Base-by-base conservation (phyloP, 768 basidiomycete species). In the Suillus bovinus region DNA sequence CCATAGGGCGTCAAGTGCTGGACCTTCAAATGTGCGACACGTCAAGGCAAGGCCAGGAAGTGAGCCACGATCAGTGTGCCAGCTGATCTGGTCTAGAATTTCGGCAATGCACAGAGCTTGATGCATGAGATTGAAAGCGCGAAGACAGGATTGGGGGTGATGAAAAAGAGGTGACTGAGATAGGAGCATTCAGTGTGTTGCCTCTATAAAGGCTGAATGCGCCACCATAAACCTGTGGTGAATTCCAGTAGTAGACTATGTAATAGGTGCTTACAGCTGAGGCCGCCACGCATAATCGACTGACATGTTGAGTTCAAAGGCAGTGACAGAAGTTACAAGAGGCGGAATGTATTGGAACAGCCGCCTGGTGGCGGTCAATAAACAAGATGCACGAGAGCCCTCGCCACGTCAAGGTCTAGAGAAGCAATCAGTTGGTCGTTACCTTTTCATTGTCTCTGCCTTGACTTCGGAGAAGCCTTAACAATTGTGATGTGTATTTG, bases 1-100 rank as follows among this genome's bases (percentile, higher is more conserved):
- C 71, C 71, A 72, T 2, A 74, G 24, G 41, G 68, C 67, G 47
- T 72, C 70, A 4, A 72, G 58, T 39, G 72, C 71, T 38, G 67
- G 65, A 49, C 72, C 65, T 8, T 59, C 59, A 52, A 72, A 60
- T 3, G 64, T 64, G 47, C 50, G 67, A 58, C 71, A 72, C 27
- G 72, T 71, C 4, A 64, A 66, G 0, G 71, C 71, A 0, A 74
- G 49, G 3, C 60, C 41, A 7, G 73, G 47, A 33, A 72, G 73
- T 27, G 66, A 66, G 17, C 6, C 5, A 17, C 16, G 16, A 39
- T 39, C 24, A 11, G 36, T 27, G 55, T 56, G 36, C 9, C 36
- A 27, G 36, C 24, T 20, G 17, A 56, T 56, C 22, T 38, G 24
- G 24, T 39, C 16, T 10, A 56, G 5, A 20, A 56, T 27, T 38